These are phyloP conservation scores for Phalaenopsis equestris DNA, from an alignment of 106 monocot species.

Conservation along the genomic window DNA sequence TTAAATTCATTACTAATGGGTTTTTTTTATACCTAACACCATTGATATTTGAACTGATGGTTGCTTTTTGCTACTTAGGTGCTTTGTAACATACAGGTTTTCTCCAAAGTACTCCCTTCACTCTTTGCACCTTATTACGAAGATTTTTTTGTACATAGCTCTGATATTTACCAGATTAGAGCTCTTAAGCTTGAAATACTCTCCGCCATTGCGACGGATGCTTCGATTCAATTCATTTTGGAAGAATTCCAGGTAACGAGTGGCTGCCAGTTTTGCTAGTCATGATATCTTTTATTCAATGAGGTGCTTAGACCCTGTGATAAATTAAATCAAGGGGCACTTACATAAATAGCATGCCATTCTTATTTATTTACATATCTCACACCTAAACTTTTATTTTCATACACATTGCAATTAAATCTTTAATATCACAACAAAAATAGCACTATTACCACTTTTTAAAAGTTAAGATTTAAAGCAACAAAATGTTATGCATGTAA, in stretches of 20 bases:
- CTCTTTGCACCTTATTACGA: slow-evolving; percentile 77
- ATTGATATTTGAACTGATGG: not conserved
- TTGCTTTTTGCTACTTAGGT: slow-evolving; percentile 35
- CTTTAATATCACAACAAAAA: too few species aligned
- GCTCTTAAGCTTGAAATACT: slow-evolving; percentile 88
- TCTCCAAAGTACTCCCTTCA: slow-evolving; percentile 65
- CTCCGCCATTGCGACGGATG: slow-evolving; percentile 65
- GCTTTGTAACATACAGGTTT: slow-evolving; percentile 79
- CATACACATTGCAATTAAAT: too few species aligned
- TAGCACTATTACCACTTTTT: too few species aligned
- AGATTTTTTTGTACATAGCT: slow-evolving; percentile 71
- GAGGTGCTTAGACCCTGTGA: not conserved
- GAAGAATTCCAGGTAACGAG: slow-evolving; percentile 82
- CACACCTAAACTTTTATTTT: too few species aligned
- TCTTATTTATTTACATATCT: too few species aligned
- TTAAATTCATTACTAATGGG: not conserved
- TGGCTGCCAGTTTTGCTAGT: not conserved
- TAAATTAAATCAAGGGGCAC: not conserved
- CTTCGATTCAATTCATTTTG: slow-evolving; percentile 59
- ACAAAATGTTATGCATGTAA: too few species aligned
- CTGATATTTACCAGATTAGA: slow-evolving; percentile 67
- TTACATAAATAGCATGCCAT: too few species aligned
- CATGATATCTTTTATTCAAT: not conserved
- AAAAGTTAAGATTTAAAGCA: too few species aligned
- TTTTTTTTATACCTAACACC: not conserved